A percentile compares a stretch with the other conserved stretches of the same genome.
Conservation (phyloP, 2,329 filamentous ascomycete genomes). For the Colletotrichum nymphaeae region DNA sequence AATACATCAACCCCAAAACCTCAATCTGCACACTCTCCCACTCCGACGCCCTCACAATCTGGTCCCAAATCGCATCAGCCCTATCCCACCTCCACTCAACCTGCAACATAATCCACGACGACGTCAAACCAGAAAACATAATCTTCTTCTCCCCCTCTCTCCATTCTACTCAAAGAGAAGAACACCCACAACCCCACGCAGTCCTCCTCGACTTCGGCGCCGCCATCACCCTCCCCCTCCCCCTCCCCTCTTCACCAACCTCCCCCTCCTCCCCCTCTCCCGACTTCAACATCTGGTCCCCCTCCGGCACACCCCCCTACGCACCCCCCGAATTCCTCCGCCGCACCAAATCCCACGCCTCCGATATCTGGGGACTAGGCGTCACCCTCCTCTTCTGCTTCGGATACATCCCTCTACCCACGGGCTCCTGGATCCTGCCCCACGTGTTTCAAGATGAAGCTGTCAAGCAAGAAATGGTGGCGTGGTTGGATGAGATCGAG, state of each 20-base stretch:
- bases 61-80: background rate
- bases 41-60: background rate
- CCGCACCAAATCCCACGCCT: background rate
- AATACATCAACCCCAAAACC: background rate
- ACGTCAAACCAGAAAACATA: slow-evolving; percentile 4
- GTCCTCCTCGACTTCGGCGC: slow-evolving; percentile 6
- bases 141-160: background rate
- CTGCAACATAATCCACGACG: background rate
- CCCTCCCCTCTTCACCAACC: background rate
- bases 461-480: background rate
- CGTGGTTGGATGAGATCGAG: background rate
- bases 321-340: background rate
- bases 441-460: background rate
- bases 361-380: background rate
- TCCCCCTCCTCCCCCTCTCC: background rate
- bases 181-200: background rate
- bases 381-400: background rate
- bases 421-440: background rate
- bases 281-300: background rate
- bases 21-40: background rate
- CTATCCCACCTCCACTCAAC: background rate
- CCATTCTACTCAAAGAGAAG: no score
- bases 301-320: background rate
- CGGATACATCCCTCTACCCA: background rate
- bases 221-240: background rate